phyloP scores from a whole-genome alignment of 352 stramenopile genomes.

The Phytophthora nicotianae region DNA sequence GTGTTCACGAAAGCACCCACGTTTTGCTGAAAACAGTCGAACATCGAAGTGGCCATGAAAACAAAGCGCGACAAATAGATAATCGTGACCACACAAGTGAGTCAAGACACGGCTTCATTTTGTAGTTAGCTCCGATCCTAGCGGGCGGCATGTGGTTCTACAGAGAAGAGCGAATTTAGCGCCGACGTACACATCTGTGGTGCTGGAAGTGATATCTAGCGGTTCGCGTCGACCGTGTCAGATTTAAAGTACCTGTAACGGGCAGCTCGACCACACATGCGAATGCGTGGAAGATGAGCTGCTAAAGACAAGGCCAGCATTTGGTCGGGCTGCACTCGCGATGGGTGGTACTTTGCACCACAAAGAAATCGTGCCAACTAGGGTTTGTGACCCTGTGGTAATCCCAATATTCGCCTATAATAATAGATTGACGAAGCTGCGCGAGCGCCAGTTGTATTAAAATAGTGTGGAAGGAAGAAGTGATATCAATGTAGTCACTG shows the following conservation, averaged over 20 bases:
- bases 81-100: slow-evolving; percentile 5
- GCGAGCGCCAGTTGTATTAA: too few relatives aligned
- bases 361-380: too few relatives aligned
- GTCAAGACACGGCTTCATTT: slow-evolving; percentile 17
- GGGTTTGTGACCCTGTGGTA: too few relatives aligned
- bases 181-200: slow-evolving; percentile 16
- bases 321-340: background rate
- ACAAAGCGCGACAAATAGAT: slow-evolving; percentile 11
- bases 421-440: too few relatives aligned
- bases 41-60: slow-evolving; percentile 1
- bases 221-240: slow-evolving; percentile 16
- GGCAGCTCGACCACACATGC: background rate
- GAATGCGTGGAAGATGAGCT: background rate
- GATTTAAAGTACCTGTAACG: slow-evolving; percentile 5
- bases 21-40: slow-evolving; percentile 14
- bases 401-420: too few relatives aligned
- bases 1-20: background rate
- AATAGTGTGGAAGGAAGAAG: too few relatives aligned
- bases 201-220: slow-evolving; percentile 6
- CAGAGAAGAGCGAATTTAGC: slow-evolving; percentile 22
- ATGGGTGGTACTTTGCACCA: too few relatives aligned
- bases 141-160: slow-evolving; percentile 10
- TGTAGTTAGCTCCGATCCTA: background rate
- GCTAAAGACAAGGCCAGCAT: background rate
- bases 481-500: too few relatives aligned